Evolutionary conservation across 805 yeast genomes (phyloP), one percentile per base, ranked within the genome.

Genomic region (Metschnikowia corniflorae): DNA sequence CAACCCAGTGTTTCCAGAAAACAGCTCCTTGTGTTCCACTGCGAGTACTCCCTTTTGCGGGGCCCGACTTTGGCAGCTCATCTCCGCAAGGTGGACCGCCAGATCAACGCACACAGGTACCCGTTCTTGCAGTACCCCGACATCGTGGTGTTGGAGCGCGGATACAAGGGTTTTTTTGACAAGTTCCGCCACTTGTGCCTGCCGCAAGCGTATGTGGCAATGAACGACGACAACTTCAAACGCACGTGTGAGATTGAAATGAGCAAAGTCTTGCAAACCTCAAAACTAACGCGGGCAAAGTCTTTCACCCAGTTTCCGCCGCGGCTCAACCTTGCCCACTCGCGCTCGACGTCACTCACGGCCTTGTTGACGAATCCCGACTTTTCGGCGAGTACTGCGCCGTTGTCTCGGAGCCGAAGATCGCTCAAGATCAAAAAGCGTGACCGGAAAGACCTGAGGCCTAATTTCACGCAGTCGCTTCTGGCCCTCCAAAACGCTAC

Each of bases 61-160:
- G 96, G 97, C n/a, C 98, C 98, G 4, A 66, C 82, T 31, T 78
- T 93, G 83, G 97, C 97, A 1, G 69, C 79, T 36, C 88, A 87
- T 57, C 70, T 93, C 39, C 70, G 98, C 43, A 81, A 81, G 42
- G 75, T 84, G 49, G 98, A 93, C 63, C 75, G 98, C 44, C 73
- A 74, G 26, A 49, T 78, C 35, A 88, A 89, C 58, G 70, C 77
- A 43, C 78, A 81, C 39, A 69, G 73, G 43, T 93, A 93, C 60
- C 98, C 98, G 0, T 66, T 74, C 42, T 68, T 93, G 39, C 77
- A 75, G 46, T 93, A 82, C 55, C 98, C 98, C 2, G 96, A 93
- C 61, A 78, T 93, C 28, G 79, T 86, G 24, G 78, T 93, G 22
- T 68, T 93, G 29, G 85, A 87, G 45, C 97, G 97, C 19, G 98